Base-by-base conservation (phyloP, 2,329 filamentous ascomycete genomes). In the Phaeoacremonium minimum region DNA sequence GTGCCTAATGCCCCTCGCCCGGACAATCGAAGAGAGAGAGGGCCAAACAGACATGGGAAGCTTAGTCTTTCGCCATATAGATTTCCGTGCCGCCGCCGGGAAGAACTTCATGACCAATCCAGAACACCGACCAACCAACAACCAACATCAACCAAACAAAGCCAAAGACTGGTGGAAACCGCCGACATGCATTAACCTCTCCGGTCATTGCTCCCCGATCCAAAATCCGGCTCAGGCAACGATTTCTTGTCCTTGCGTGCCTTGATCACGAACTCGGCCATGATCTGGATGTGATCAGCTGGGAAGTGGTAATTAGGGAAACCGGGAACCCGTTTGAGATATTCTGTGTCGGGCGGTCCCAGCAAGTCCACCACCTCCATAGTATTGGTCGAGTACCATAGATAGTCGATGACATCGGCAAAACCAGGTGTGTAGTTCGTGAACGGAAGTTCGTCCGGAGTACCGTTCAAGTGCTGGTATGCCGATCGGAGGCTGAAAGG, bases 381-480 rank as follows among this genome's bases (percentile, higher is more conserved):
- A 15, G 85, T 81, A 60, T 93, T 95, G 40, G 88, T 91, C 38
- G 89, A 90, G 64, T 95, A 98, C 89, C 90, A 97, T 52, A 98
- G 88, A 62, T 97, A 96, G 59, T 98, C 93, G 48, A 98, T 85
- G 39, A 94, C 87, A 44, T 89, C 90, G 35, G 80, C 78, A 64
- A 96, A 98, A n/a, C 81, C 80, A 2, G 93, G 90, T 12, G 89
- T 94, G 63, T 97, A 98, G 63, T 98, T 98, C 32, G 93, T 98
- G 60, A 95, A 98, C 5, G 81, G 80, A 50, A 97, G 68, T 57
- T 95, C 87, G 40, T 89, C 85, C 6, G 83, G 81, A 22, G 93
- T 80, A 55, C 91, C 85, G 45, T 84, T 84, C 35, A 95, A 83
- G 45, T 85, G 78, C 22, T 79, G 78, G 60, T 98, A 98, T 4